These are phyloP conservation scores for Chaetomiaceae sp. DNA, from an alignment of 2,329 filamentous ascomycete genomes.

Conservation along the genomic window DNA sequence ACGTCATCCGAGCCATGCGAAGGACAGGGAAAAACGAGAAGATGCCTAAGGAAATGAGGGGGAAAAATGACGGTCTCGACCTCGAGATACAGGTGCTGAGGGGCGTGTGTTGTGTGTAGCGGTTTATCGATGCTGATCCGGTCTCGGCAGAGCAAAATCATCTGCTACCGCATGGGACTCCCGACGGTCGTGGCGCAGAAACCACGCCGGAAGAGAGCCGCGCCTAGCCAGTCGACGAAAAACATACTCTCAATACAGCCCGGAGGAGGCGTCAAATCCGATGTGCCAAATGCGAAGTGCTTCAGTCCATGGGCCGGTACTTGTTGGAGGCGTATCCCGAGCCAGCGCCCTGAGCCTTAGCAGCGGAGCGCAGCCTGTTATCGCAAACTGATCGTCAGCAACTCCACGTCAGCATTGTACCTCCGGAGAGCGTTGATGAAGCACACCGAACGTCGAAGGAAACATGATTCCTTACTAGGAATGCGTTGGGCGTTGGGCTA, in stretches of 20 bases:
- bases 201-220: constrained; percentile 2
- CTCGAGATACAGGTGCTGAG: constrained; percentile 19
- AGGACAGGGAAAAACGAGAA: constrained; percentile 22
- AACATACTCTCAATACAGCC: constrained; percentile 20
- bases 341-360: constrained; percentile 51
- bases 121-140: constrained; percentile 21
- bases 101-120: constrained; percentile 22
- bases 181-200: constrained; percentile 8
- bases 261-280: constrained; percentile 20
- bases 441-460: constrained; percentile 78
- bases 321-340: constrained; percentile 37
- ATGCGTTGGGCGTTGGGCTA: constrained; percentile 52
- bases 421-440: constrained; percentile 69
- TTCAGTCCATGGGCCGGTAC: constrained; percentile 40
- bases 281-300: constrained; percentile 21
- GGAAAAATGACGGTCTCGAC: constrained; percentile 28
- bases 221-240: constrained; percentile 20
- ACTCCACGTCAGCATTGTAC: constrained; percentile 62
- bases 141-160: constrained; percentile 10
- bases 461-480: constrained; percentile 83
- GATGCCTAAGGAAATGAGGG: constrained; percentile 23
- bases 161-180: constrained; percentile 8
- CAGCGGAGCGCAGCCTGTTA: constrained; percentile 81
- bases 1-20: constrained; percentile 24
- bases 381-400: constrained; percentile 79